Percentiles rank a stretch among this genome's conserved stretches.
These are phyloP conservation scores for Parascedosporium putredinis DNA, from an alignment of 2,329 filamentous ascomycete species.

Conservation along the genomic window DNA sequence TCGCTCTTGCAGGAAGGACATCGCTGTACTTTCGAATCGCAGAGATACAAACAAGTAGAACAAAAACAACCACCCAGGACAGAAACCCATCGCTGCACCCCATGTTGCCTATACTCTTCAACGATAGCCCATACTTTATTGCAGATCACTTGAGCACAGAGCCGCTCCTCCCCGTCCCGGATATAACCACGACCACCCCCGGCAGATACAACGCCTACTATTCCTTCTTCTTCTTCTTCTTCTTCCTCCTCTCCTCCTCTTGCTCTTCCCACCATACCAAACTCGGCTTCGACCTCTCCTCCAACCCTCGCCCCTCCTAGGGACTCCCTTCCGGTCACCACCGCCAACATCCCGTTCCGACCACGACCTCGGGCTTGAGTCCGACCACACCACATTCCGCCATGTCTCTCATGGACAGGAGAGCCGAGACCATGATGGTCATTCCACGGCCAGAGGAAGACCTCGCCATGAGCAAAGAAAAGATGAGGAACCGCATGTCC, in stretches of 20 bases:
- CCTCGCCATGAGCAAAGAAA: not conserved
- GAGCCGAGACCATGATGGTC: not conserved
- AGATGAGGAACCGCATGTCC: constrained; percentile 6
- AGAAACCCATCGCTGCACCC: no score
- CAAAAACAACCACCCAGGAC: no score
- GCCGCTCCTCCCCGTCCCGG: not conserved
- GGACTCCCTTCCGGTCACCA: not conserved
- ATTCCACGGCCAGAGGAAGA: not conserved
- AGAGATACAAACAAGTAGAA: not conserved
- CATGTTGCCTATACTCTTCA: constrained; percentile 1
- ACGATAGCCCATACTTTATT: not conserved
- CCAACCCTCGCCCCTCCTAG: no score
- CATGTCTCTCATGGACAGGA: not conserved
- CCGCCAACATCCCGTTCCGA: not conserved
- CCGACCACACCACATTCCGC: not conserved
- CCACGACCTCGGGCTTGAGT: not conserved
- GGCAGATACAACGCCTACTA: not conserved
- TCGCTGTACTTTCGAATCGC: not conserved
- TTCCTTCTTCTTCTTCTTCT: not conserved
- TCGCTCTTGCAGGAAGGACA: not conserved
- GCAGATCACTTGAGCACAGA: not conserved
- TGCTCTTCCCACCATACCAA: not conserved
- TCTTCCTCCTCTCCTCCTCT: not conserved
- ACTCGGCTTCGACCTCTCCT: no score
- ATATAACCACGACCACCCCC: not conserved